Evolutionary conservation across 1,284 basidiomycete genomes (phyloP).

Genomic region (Malassezia caprae): DNA sequence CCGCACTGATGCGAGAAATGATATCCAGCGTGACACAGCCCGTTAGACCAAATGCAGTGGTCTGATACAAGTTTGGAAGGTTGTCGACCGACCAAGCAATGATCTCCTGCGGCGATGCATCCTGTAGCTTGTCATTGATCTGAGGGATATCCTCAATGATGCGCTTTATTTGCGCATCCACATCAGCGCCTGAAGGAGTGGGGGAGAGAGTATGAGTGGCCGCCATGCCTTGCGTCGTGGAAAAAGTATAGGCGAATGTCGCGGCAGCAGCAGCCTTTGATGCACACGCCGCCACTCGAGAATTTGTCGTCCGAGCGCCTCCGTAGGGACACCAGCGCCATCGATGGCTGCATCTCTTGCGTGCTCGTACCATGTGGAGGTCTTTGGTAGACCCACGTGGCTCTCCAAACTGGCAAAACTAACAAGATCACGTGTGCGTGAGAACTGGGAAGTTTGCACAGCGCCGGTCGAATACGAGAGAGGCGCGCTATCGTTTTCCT

Average conservation of each 20-base stretch:
- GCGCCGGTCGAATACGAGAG: neutral
- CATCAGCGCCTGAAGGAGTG: neutral
- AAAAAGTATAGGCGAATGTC: neutral
- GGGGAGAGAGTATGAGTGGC: neutral
- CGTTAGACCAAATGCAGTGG: slow-evolving; percentile 46
- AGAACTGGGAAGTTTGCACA: slow-evolving; percentile 15
- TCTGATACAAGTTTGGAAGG: slow-evolving; percentile 45
- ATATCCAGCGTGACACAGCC: slow-evolving; percentile 47
- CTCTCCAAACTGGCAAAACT: slow-evolving; percentile 6
- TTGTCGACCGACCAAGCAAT: slow-evolving; percentile 46
- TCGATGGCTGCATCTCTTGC: slow-evolving; percentile 10
- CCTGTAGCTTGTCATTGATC: slow-evolving; percentile 40
- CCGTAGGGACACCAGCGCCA: neutral
- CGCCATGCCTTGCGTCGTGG: neutral
- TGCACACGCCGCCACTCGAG: neutral
- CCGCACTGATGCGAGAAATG: slow-evolving; percentile 34
- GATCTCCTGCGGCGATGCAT: slow-evolving; percentile 39
- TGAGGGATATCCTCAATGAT: slow-evolving; percentile 23
- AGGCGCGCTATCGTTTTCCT: slow-evolving; percentile 10
- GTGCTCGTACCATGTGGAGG: slow-evolving; percentile 5
- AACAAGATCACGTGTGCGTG: slow-evolving; percentile 16
- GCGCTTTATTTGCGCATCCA: slow-evolving; percentile 9
- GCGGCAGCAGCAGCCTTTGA: neutral
- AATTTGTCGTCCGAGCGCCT: slow-evolving; percentile 1
- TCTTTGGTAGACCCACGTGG: neutral